phyloP scores from a whole-genome alignment of 331 rosid genomes.

The Stylosanthes scabra region DNA sequence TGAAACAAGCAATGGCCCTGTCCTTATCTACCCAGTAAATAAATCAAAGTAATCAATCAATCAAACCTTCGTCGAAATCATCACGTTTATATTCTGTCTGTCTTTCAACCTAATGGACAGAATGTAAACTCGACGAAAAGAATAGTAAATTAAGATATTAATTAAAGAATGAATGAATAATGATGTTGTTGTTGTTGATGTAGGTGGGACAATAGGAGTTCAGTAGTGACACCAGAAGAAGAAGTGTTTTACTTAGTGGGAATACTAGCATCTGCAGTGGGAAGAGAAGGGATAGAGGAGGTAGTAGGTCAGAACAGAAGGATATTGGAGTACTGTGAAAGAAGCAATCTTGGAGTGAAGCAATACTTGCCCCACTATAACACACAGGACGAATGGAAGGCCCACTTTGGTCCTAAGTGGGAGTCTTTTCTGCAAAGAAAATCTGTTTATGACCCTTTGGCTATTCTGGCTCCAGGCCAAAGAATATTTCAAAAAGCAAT shows the following conservation, averaged over 20 bases:
- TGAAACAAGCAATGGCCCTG: slow-evolving; percentile 95
- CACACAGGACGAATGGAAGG: slow-evolving; percentile 81
- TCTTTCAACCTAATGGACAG: not conserved
- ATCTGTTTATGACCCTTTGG: slow-evolving; percentile 87
- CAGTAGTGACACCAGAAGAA: slow-evolving; percentile 82
- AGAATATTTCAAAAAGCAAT: slow-evolving; percentile 84
- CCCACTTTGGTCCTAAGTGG: slow-evolving; percentile 96
- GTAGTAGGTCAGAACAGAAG: slow-evolving; percentile 79
- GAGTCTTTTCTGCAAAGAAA: slow-evolving; percentile 73
- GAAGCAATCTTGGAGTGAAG: slow-evolving; percentile 77
- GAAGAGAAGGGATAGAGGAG: slow-evolving; percentile 79
- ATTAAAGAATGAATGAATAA: no score
- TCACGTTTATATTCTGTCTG: no score
- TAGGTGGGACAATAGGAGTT: slow-evolving; percentile 97
- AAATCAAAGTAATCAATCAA: slow-evolving; percentile 81
- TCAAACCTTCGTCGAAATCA: not conserved
- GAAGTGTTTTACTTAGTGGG: slow-evolving; percentile 89
- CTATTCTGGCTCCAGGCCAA: slow-evolving; percentile 95
- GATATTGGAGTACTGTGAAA: slow-evolving; percentile 83
- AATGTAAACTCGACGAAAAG: no score
- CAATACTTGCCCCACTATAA: slow-evolving; percentile 88
- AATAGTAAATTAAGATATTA: no score
- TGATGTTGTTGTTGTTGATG: slow-evolving; percentile 21
- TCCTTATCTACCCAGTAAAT: slow-evolving; percentile 91
- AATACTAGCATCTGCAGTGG: slow-evolving; percentile 88